These are phyloP conservation scores for Solanum pinnatisectum DNA, from an alignment of 257 asterid genomes.

Conservation along the genomic window DNA sequence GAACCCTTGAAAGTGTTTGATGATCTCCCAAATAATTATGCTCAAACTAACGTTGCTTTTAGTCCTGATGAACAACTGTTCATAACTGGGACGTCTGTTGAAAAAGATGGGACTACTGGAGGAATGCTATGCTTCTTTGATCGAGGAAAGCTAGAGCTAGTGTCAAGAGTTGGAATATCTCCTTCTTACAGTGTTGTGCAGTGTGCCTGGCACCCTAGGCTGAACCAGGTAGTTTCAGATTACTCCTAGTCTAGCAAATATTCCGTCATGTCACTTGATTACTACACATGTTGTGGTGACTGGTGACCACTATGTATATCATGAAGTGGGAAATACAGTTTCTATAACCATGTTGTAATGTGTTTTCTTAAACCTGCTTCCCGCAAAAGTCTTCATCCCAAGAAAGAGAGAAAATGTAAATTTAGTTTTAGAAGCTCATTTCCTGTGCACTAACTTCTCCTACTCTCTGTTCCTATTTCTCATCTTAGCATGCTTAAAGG, in stretches of 20 bases:
- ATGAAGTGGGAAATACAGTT: not conserved
- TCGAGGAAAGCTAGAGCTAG: conserved; percentile 69
- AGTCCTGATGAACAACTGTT: conserved; percentile 85
- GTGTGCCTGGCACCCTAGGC: conserved; percentile 92
- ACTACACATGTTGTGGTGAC: not conserved
- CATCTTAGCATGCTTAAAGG: not conserved
- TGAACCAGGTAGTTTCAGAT: conserved; percentile 62
- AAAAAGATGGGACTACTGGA: conserved; percentile 64
- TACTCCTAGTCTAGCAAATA: not conserved
- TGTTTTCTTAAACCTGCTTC: not conserved
- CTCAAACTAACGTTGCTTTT: conserved; percentile 77
- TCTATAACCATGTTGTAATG: not conserved
- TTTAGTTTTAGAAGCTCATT: not conserved
- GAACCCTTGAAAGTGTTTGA: conserved; percentile 52
- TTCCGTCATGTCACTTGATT: not conserved
- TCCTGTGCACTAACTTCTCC: not conserved
- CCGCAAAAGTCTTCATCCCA: not conserved
- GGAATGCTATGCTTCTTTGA: conserved; percentile 78
- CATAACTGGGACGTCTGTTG: conserved; percentile 85
- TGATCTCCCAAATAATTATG: conserved; percentile 81
- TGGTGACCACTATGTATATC: not conserved
- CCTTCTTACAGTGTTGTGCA: conserved; percentile 81
- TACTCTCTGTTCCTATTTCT: not conserved
- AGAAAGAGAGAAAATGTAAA: not conserved
- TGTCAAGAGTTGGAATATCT: conserved; percentile 78